Conservation (phyloP, 106 monocot species). For the Posidonia australis region DNA sequence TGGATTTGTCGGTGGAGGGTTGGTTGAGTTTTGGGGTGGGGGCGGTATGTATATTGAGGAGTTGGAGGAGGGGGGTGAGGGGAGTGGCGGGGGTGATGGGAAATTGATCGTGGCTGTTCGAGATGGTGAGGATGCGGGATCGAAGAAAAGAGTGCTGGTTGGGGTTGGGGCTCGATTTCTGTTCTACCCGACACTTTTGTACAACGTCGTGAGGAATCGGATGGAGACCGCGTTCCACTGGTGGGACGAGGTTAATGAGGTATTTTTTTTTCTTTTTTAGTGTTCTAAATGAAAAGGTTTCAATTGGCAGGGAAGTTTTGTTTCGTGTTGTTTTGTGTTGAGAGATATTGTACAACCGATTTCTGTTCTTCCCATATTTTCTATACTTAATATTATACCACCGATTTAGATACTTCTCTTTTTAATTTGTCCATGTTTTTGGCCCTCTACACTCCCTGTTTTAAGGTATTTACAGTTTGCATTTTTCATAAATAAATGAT, state of each 20-base stretch:
- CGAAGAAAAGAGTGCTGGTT: constrained; percentile 42
- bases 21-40: not conserved
- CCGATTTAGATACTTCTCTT: too few species aligned
- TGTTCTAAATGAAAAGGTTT: not conserved
- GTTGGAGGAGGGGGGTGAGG: constrained; percentile 16
- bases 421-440: too few species aligned
- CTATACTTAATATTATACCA: too few species aligned
- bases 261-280: constrained; percentile 3
- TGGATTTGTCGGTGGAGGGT: too few species aligned
- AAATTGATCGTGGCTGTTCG: constrained; percentile 20
- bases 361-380: too few species aligned
- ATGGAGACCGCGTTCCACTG: constrained; percentile 75
- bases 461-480: too few species aligned
- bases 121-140: constrained; percentile 9
- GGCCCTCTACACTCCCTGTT: too few species aligned
- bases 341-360: not conserved
- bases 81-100: constrained; percentile 5
- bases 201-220: constrained; percentile 76
- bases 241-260: constrained; percentile 90
- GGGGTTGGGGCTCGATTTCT: constrained; percentile 64
- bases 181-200: constrained; percentile 81
- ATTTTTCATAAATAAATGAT: too few species aligned
- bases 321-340: not conserved
- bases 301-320: not conserved
- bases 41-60: constrained; percentile 20